A percentile compares a stretch with the other conserved stretches of the same genome.
Evolutionary conservation across 2,329 filamentous ascomycete species (phyloP).

Genomic region (Geosmithia morbida): DNA sequence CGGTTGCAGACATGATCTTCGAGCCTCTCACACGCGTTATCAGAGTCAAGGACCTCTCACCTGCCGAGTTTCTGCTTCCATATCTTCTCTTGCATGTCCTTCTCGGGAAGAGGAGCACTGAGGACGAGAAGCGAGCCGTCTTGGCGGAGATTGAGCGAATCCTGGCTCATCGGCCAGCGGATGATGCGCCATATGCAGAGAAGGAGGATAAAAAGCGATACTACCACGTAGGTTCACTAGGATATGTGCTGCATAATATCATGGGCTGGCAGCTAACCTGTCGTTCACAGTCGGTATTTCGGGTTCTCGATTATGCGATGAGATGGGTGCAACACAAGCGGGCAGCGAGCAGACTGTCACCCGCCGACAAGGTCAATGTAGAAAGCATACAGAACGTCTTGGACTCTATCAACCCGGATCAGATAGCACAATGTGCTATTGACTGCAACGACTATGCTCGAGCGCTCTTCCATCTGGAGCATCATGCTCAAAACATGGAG

Average conservation of each 20-base stretch:
- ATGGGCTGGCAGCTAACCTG: slow-evolving; percentile 5
- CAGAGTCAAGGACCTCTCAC: slow-evolving; percentile 70
- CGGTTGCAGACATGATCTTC: slow-evolving; percentile 65
- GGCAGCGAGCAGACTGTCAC: slow-evolving; percentile 9
- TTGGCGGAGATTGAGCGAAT: slow-evolving; percentile 62
- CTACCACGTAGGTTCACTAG: slow-evolving; percentile 55
- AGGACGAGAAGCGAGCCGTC: slow-evolving; percentile 49
- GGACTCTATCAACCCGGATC: slow-evolving; percentile 54
- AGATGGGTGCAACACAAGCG: slow-evolving; percentile 73
- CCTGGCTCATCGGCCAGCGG: slow-evolving; percentile 43
- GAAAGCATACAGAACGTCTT: slow-evolving; percentile 35
- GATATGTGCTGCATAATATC: background rate
- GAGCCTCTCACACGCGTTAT: slow-evolving; percentile 70
- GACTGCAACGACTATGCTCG: slow-evolving; percentile 88
- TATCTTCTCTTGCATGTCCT: slow-evolving; percentile 77
- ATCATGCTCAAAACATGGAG: slow-evolving; percentile 52
- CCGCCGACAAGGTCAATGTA: slow-evolving; percentile 31
- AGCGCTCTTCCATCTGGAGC: slow-evolving; percentile 88
- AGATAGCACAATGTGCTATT: slow-evolving; percentile 70
- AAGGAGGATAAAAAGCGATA: slow-evolving; percentile 69
- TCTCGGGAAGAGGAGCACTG: slow-evolving; percentile 48
- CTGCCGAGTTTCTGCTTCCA: slow-evolving; percentile 78
- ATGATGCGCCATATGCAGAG: slow-evolving; percentile 40
- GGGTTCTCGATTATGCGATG: slow-evolving; percentile 80
- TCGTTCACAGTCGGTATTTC: slow-evolving; percentile 61